phyloP scores from a whole-genome alignment of 2,329 filamentous ascomycete genomes.

The Cytospora schulzeri region DNA sequence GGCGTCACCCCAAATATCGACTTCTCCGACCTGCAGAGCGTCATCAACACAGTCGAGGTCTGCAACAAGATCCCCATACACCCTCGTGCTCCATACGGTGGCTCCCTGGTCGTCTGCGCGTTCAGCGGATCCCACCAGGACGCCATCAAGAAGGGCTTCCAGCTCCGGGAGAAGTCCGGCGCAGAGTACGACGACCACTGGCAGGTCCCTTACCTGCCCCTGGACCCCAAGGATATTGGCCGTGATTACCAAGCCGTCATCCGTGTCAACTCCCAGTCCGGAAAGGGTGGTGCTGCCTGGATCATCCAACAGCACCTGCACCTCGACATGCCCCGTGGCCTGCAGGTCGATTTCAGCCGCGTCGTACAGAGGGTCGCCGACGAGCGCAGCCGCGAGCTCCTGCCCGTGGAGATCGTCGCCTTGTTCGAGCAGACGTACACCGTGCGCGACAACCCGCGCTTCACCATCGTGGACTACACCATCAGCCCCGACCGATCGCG shows the following conservation, averaged over 20 bases:
- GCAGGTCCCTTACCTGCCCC: constrained; percentile 87
- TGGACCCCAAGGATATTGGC: constrained; percentile 91
- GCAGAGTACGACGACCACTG: constrained; percentile 68
- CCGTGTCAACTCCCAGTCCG: constrained; percentile 93
- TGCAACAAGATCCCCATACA: constrained; percentile 96
- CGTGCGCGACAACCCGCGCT: constrained; percentile 79
- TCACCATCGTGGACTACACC: constrained; percentile 87
- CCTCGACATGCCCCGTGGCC: constrained; percentile 87
- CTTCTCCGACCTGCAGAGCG: constrained; percentile 82
- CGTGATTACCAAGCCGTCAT: constrained; percentile 98
- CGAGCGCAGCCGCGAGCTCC: constrained; percentile 77
- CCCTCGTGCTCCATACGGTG: constrained; percentile 85
- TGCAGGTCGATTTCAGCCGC: constrained; percentile 88
- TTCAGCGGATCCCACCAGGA: constrained; percentile 94
- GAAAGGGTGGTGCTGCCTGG: constrained; percentile 94
- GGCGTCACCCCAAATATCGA: constrained; percentile 83
- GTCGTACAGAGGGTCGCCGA: constrained; percentile 85
- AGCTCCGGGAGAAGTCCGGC: constrained; percentile 64
- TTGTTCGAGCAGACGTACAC: constrained; percentile 92
- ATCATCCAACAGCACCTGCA: constrained; percentile 87
- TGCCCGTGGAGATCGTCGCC: constrained; percentile 78
- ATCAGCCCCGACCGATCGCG: constrained; percentile 81
- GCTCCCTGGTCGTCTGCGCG: constrained; percentile 86
- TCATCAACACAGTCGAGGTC: constrained; percentile 88
- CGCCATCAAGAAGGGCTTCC: constrained; percentile 92